Base-by-base conservation (phyloP, 2,329 filamentous ascomycete species). In the Aspergillus floridensis region DNA sequence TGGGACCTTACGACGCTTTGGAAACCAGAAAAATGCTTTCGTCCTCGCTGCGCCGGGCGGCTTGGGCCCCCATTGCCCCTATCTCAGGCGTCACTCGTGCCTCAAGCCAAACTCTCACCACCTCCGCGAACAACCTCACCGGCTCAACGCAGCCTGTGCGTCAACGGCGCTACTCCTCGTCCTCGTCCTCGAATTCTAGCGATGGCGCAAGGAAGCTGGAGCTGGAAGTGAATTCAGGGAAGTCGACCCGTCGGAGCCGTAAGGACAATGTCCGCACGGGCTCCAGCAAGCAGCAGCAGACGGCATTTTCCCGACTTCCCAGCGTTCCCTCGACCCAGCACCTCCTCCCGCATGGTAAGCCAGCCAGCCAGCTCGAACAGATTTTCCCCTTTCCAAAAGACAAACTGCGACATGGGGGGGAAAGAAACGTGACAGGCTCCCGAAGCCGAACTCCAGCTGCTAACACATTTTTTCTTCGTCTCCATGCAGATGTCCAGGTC, bases 401-500 rank as follows among this genome's bases (percentile, higher is more conserved):
- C 26, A 29, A 29, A 29, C 0, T 29, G 7, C 26, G 7, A 29
- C 7, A 29, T 29, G 1, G 26, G 26, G 14, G 38, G n/a, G 10
- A 44, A 16, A 44, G 16, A 19, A 16, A n/a, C 7, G 6, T 14
- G 16, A 19, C 3, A n/a, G 19, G 16, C 38, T 16, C 14, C 32
- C 12, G 12, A 29, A 29, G 7, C 8, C 7, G 14, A 35, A 14
- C 32, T 10, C 2, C 12, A 10, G 32, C 12, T 12, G 32, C 31
- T 32, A 12, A 32, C 31, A 12, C 32, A 12, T 35, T 35, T 55
- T 53, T 47, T 53, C 54, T 53, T 35, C 22, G 24, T 29, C 46
- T n/a, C 21, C 10, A 8, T 63, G 5, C 66, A 98, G 95, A 96
- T 71, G 84, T 98, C 62, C 88, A 90, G 64, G 82, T 96, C 49